Evolutionary conservation across 257 asterid genomes (phyloP).

Genomic region (Phtheirospermum japonicum): DNA sequence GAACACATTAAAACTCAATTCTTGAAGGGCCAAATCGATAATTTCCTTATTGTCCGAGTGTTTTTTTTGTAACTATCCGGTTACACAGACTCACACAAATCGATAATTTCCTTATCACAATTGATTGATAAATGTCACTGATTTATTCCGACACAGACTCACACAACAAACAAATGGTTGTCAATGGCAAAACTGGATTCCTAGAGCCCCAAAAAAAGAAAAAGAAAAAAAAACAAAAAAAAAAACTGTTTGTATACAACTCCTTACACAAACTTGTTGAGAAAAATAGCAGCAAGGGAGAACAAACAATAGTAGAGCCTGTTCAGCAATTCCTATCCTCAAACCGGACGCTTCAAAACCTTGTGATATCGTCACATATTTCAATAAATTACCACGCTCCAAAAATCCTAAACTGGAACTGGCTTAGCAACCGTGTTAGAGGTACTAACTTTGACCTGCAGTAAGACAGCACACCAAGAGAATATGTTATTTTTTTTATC

Average conservation of each 20-base stretch:
- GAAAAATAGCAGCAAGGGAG: conserved; percentile 18
- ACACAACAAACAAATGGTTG: conserved; percentile 20
- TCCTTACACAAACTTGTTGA: conserved; percentile 4
- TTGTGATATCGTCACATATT: not conserved
- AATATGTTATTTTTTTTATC: conserved; percentile 9
- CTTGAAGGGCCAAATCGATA: too few species aligned
- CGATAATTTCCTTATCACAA: too few species aligned
- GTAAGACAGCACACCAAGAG: conserved; percentile 17
- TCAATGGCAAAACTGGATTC: conserved; percentile 35
- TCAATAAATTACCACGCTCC: conserved; percentile 20
- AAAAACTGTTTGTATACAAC: too few species aligned
- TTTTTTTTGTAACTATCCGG: too few species aligned
- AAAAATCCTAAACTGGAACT: conserved; percentile 51
- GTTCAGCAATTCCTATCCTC: conserved; percentile 22
- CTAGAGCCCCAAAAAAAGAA: too few species aligned
- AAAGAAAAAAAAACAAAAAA: too few species aligned
- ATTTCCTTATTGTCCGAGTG: too few species aligned
- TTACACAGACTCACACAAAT: too few species aligned
- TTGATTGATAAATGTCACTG: not conserved
- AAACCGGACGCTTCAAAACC: conserved; percentile 16
- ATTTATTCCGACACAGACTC: conserved; percentile 26
- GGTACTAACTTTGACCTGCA: conserved; percentile 65
- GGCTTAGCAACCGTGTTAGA: conserved; percentile 62
- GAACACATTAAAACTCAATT: too few species aligned
- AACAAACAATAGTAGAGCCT: conserved; percentile 13